Base-by-base conservation (phyloP, 306 rosid genomes). In the Lathyrus oleraceus region DNA sequence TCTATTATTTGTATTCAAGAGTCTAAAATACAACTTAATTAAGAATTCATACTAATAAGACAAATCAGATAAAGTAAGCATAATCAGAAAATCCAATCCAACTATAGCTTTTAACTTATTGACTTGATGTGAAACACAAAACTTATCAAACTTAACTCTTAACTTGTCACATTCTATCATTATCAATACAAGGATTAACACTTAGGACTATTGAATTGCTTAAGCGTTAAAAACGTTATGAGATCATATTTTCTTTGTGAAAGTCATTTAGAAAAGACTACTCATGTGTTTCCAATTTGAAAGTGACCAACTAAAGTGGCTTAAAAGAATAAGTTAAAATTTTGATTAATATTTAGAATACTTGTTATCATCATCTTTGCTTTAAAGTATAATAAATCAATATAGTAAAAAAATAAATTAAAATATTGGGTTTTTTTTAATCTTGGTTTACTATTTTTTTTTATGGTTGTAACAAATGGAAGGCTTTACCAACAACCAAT, bases 191-290 rank as follows among this genome's bases (percentile, higher is more conserved):
- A 87, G 81, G 83, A 84, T 77, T 77, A 38, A 17, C 52, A 77
- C 14, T 81, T 80, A 71, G 69, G 40, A 79, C 36, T 65, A 78
- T 69, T 70, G 38, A 61, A 67, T 92, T 90, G 96, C 96, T 92
- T 90, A 48, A 90, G 93, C 96, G 96, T 84, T 68, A 92, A 92
- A 86, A 52, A 23, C 67, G 89, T 86, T 81, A 67, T 74, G 60
- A 65, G 81, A 75, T 43, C 77, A 63, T 39, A 71, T 61, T 49
- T 68, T 51, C 85, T 82, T 69, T 28, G 66, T 73, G 86, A 83
- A 71, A 74, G 69, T 76, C 84, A 76, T 81, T 81, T 73, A 67
- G 35, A 73, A 66, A 40, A 42, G 54, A 13, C 76, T 72, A 70
- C 20, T 58, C 63, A 28, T 57, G 62, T 27, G 11, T 70, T 52